phyloP scores from a whole-genome alignment of 2,329 filamentous ascomycete genomes.

The Trichoderma harzianum region DNA sequence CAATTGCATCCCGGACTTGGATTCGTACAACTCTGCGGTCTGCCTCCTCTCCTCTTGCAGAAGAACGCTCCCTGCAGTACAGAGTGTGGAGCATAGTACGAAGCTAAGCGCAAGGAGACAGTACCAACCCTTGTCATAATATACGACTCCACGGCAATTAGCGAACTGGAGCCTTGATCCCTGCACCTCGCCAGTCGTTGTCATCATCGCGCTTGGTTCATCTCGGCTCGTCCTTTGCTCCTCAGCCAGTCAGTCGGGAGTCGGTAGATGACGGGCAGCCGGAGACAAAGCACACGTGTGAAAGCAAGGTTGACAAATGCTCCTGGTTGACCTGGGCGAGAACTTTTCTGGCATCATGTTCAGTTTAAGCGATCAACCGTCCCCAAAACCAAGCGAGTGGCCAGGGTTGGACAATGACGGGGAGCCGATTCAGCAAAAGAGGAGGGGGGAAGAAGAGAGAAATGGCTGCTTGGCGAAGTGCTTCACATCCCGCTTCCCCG shows the following conservation, averaged over 20 bases:
- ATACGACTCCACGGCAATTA: constrained; percentile 14
- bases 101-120: background rate
- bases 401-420: background rate
- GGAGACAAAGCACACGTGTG: background rate
- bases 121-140: background rate
- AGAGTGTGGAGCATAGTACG: background rate
- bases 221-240: constrained; percentile 2
- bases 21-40: background rate
- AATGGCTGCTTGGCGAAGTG: background rate
- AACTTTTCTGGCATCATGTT: background rate
- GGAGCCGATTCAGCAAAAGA: background rate
- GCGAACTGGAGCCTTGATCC: constrained; percentile 9
- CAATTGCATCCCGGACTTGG: background rate
- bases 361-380: background rate
- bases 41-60: background rate
- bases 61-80: background rate
- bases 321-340: background rate
- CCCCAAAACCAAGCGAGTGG: background rate
- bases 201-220: constrained; percentile 16
- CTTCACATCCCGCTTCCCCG: background rate
- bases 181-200: background rate
- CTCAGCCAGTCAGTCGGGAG: background rate
- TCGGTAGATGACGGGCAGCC: constrained; percentile 2
- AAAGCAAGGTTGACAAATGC: background rate
- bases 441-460: background rate